These are phyloP conservation scores for Cordyceps farinosa DNA, from an alignment of 2,329 filamentous ascomycete species.

Conservation along the genomic window DNA sequence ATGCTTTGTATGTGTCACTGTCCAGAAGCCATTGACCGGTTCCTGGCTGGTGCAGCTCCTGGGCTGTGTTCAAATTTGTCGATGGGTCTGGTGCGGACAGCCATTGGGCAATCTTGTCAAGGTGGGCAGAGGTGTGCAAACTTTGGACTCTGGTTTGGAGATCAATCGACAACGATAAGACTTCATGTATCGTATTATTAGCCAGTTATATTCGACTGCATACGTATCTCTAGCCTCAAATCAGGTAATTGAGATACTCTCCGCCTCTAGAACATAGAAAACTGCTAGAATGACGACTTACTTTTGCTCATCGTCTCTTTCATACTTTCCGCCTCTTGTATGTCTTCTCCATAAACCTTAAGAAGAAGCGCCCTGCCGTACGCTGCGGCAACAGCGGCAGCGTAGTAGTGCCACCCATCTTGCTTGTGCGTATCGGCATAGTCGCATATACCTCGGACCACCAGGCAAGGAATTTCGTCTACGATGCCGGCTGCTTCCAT, in stretches of 20 bases:
- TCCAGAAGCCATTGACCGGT: conserved; percentile 2
- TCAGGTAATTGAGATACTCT: too few species aligned
- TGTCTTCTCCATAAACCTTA: too few species aligned
- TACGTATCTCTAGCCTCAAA: background rate
- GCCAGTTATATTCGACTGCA: too few species aligned
- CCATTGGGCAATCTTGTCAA: background rate
- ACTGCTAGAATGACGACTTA: too few species aligned
- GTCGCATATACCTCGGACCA: conserved; percentile 3
- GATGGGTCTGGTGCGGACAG: background rate
- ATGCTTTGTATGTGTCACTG: background rate
- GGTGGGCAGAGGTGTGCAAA: background rate
- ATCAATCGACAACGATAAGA: too few species aligned
- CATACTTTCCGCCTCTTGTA: too few species aligned
- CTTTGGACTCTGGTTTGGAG: background rate
- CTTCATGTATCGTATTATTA: too few species aligned
- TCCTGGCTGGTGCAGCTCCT: background rate
- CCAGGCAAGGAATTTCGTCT: conserved; percentile 1
- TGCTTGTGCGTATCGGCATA: conserved; percentile 8
- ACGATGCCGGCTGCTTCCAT: conserved; percentile 5
- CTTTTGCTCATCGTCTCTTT: background rate
- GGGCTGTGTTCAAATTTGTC: background rate
- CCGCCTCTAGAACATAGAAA: too few species aligned
- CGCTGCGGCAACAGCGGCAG: background rate
- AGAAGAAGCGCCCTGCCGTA: background rate
- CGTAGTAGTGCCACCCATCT: conserved; percentile 1